Evolutionary conservation across 306 rosid species (phyloP), one percentile per base, ranked within the genome.

Genomic region (Benincasa hispida): DNA sequence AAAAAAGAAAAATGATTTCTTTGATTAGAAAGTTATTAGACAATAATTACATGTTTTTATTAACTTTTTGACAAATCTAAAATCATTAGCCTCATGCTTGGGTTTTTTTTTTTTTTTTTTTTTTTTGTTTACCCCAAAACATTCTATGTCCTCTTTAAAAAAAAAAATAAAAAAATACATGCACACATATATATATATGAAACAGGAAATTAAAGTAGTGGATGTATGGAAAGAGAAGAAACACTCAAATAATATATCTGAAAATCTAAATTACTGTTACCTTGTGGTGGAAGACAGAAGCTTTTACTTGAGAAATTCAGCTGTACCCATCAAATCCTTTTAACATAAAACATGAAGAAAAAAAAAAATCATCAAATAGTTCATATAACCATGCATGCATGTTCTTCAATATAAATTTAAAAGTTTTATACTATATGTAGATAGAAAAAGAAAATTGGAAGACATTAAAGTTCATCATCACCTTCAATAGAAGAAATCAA

Each of bases 271-370:
- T 2, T 72, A 72, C 59, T 72, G 76, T 72, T 72, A 72, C 76
- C 76, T 72, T 48, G 59, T 48, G 57, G 58, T 72, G 76, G n/a
- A 72, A 48, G 41, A 72, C 76, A 27, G 21, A 28, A 72, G 24
- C 24, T 27, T 65, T 67, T 41, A 8, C 22, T 45, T 50, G 74
- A 41, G 73, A 66, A 18, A 67, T 67, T 42, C 13, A 41, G 74
- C 55, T 42, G 58, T 72, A 47, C 25, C 41, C 59, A 72, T 48
- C 56, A 39, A 66, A 41, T 67, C 74, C 75, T 51, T 69, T 69
- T 69, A 42, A 67, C 54, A 61, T 32, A 61, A 39, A 42, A 69
- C 21, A 45, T 2, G 6, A 68, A 25, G 8, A 15, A 2, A 68
- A 42, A 39, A 8, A 60, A 15, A 0, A 2, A 15, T 67, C 54